Percentiles rank a stretch among this genome's conserved stretches.
phyloP scores from a whole-genome alignment of 352 stramenopile species.

The Pythium utonaiense region DNA sequence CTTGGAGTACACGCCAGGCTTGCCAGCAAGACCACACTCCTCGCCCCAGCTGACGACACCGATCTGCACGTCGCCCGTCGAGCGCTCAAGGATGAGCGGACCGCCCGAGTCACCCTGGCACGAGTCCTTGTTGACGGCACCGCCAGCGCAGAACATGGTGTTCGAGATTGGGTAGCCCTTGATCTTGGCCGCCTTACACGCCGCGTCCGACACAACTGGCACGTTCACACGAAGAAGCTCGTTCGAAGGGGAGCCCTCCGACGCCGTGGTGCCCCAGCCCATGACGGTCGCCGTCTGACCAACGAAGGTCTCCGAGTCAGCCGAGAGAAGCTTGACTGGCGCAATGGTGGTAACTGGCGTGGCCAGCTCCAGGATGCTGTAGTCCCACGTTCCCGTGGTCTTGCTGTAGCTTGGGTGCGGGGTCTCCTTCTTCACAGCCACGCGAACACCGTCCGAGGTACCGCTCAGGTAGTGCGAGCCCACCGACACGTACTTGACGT shows the following conservation, averaged over 20 bases:
- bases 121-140: conserved; percentile 33
- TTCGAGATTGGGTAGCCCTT: conserved; percentile 4
- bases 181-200: conserved; percentile 25
- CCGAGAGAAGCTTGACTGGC: conserved; percentile 3
- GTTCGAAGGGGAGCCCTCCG: conserved; percentile 25
- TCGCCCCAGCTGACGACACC: conserved; percentile 63
- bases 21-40: conserved; percentile 41
- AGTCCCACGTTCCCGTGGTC: conserved; percentile 30
- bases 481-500: conserved; percentile 41
- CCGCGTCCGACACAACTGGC: conserved; percentile 32
- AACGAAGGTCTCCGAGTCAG: neutral
- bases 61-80: conserved; percentile 33
- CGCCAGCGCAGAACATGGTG: conserved; percentile 56
- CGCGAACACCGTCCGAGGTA: conserved; percentile 36
- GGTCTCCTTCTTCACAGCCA: neutral
- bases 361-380: conserved; percentile 38
- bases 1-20: conserved; percentile 55
- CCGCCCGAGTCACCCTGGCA: conserved; percentile 63
- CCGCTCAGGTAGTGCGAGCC: conserved; percentile 55
- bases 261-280: conserved; percentile 26
- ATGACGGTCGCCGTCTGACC: conserved; percentile 28
- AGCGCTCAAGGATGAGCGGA: conserved; percentile 36
- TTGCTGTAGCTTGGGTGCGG: conserved; percentile 12
- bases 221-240: conserved; percentile 42
- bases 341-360: neutral